These are phyloP conservation scores for Rhodofomes roseus DNA, from an alignment of 1,284 basidiomycete genomes.

Conservation along the genomic window DNA sequence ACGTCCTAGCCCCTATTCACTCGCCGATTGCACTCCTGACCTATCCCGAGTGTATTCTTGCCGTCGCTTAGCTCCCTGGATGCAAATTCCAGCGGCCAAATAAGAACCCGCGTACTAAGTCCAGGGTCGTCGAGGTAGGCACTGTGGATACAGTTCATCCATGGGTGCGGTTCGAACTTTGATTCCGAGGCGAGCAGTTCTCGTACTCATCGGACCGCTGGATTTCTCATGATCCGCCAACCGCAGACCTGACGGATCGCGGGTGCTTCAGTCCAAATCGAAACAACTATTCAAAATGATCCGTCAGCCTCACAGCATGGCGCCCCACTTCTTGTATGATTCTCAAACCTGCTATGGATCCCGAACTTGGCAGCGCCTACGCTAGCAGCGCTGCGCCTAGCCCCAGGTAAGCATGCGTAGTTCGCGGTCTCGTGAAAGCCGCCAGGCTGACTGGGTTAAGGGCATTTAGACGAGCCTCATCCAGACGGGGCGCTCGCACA, in stretches of 20 bases:
- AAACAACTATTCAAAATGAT: not conserved
- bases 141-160: not conserved
- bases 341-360: not conserved
- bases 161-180: not conserved
- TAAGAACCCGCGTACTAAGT: not conserved
- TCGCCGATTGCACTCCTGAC: not conserved
- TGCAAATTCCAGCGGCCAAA: not conserved
- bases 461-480: not conserved
- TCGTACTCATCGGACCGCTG: not conserved
- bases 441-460: not conserved
- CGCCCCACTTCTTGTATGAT: not conserved
- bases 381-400: not conserved
- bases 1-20: slow-evolving; percentile 1
- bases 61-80: not conserved
- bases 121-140: not conserved
- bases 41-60: not conserved
- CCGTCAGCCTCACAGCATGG: not conserved
- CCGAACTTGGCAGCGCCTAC: not conserved
- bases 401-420: not conserved
- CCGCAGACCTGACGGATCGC: not conserved
- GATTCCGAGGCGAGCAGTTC: not conserved
- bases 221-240: not conserved
- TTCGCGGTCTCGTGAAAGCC: not conserved
- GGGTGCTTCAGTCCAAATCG: not conserved
- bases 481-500: slow-evolving; percentile 1